These are phyloP conservation scores for Apodospora peruviana DNA, from an alignment of 495 filamentous ascomycete genomes.

Conservation along the genomic window DNA sequence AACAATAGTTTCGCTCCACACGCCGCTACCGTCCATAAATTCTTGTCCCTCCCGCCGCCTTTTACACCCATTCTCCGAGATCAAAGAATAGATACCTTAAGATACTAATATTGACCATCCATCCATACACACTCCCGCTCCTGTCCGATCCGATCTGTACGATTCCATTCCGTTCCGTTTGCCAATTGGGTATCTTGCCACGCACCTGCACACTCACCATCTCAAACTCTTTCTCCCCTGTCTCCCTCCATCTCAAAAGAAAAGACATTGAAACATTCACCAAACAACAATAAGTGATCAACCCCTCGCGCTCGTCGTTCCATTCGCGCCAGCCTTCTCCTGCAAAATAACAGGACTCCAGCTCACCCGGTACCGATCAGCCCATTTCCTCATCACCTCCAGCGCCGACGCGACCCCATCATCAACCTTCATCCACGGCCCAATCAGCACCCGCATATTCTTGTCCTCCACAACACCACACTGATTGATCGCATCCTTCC, in stretches of 20 bases:
- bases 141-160: neutral
- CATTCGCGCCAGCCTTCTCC: too few species aligned
- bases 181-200: too few species aligned
- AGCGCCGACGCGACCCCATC: conserved; percentile 21
- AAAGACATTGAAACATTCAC: conserved; percentile 2
- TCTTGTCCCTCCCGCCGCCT: too few species aligned
- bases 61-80: too few species aligned
- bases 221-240: too few species aligned
- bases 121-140: neutral
- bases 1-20: neutral
- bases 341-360: conserved; percentile 21
- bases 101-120: neutral
- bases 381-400: conserved; percentile 24
- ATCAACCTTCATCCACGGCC: conserved; percentile 32
- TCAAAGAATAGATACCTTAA: too few species aligned
- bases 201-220: too few species aligned
- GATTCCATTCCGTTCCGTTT: neutral
- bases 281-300: conserved; percentile 1
- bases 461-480: conserved; percentile 17
- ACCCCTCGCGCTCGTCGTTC: too few species aligned
- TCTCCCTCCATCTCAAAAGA: too few species aligned
- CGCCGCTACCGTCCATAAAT: too few species aligned
- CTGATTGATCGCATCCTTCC: conserved; percentile 16
- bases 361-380: conserved; percentile 22
- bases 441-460: conserved; percentile 19